Evolutionary conservation across 371 early-diverging fungal species (phyloP), one percentile per base, ranked within the genome.

Genomic region (Mucor mucedo): DNA sequence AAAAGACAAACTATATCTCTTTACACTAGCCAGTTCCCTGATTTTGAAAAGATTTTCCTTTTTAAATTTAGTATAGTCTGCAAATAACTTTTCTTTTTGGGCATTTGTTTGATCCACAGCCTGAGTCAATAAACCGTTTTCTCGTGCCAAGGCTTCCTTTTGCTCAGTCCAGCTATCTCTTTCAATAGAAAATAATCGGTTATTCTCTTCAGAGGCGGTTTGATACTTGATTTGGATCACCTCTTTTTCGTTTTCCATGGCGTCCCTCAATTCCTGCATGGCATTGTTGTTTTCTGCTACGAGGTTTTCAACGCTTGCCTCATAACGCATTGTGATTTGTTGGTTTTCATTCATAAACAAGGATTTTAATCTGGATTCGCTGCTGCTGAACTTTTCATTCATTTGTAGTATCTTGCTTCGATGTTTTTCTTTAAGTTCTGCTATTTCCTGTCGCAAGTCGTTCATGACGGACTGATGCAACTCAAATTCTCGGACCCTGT

Each of bases 221-320:
- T 74, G 72, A 33, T 62, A 55, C 33, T 77, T 70, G 41, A 77
- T 74, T 5, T n/a, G 32, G 45, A 66, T 40, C 1, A 77, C 69
- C 35, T 63, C 66, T 50, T 66, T 69, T 62, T 74, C 75, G 8
- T 61, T 65, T 10, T 63, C 64, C 2, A 62, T 40, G 32, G 60
- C 45, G 3, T 71, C 72, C 2, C 47, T 32, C 13, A 66, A 47
- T 45, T 77, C 75, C 14, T 47, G 38, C 1, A 77, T n/a, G 4
- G 50, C 57, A 11, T 70, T 69, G 14, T 72, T 55, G 29, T 77
- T 63, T 39, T 77, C 78, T 6, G 67, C 60, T 16, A 53, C 27
- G 21, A 74, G 16, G 35, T 77, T 77, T 27, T 69, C 68, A 16
- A 74, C 44, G 1, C 69, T 59, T 13, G 75, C 78, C 57, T 78